phyloP scores from a whole-genome alignment of 805 yeast genomes.

The Maudiozyma barnettii region DNA sequence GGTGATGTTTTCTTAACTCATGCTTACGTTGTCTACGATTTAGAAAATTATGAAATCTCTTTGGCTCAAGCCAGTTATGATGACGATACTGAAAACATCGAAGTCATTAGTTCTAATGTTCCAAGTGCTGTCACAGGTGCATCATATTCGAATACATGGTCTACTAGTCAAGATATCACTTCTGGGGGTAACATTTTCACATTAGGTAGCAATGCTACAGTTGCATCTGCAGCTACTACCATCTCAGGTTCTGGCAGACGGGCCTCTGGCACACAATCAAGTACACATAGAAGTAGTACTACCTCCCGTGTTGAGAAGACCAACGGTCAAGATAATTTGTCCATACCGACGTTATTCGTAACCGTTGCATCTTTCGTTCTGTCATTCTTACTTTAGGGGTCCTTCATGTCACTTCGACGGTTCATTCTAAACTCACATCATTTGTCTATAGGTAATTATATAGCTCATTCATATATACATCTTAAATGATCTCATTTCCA shows the following conservation, averaged over 20 bases:
- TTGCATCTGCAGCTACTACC: background rate
- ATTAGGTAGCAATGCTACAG: background rate
- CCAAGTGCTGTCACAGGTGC: conserved; percentile 45
- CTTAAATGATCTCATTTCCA: background rate
- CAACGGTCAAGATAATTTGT: background rate
- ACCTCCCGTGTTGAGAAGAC: background rate
- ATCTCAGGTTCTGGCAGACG: background rate
- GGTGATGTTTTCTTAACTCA: conserved; percentile 51
- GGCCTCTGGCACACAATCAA: background rate
- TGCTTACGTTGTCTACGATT: conserved; percentile 51
- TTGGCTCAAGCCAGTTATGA: conserved; percentile 37
- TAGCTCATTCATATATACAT: background rate
- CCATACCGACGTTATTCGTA: background rate
- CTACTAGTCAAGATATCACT: conserved; percentile 14
- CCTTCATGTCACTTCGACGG: background rate
- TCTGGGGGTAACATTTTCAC: conserved; percentile 25
- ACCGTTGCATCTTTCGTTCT: background rate
- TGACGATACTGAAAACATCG: conserved; percentile 31
- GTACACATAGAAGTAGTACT: background rate
- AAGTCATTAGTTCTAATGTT: conserved; percentile 33
- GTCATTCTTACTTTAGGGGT: background rate
- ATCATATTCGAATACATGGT: conserved; percentile 37
- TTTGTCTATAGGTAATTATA: background rate
- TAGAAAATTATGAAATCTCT: conserved; percentile 38
- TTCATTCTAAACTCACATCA: background rate